Evolutionary conservation across 352 stramenopile genomes (phyloP).

Genomic region (Phytopythium delawarense): DNA sequence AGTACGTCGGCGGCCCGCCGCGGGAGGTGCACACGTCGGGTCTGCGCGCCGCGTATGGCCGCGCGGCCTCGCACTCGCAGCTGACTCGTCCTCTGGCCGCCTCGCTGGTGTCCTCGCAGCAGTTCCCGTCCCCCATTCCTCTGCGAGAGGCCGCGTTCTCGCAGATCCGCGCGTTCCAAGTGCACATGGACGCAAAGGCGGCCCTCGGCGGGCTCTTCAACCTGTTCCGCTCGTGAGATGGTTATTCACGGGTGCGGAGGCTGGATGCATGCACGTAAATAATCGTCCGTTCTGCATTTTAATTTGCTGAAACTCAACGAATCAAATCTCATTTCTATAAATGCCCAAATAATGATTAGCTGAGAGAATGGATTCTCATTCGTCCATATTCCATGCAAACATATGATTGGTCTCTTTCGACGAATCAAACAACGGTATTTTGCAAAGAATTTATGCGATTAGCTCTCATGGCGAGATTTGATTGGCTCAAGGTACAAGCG

Average conservation of each 20-base stretch:
- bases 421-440: too few relatives aligned
- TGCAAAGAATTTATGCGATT: too few relatives aligned
- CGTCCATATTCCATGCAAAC: too few relatives aligned
- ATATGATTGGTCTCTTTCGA: too few relatives aligned
- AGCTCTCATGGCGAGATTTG: too few relatives aligned
- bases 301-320: too few relatives aligned
- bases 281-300: background rate
- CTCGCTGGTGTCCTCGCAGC: background rate
- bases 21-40: background rate
- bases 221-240: background rate
- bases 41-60: background rate
- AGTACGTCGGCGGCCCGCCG: background rate
- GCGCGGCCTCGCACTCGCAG: background rate
- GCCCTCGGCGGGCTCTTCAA: background rate
- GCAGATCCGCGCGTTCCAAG: background rate
- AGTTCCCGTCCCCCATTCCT: background rate
- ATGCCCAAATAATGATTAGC: too few relatives aligned
- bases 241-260: background rate
- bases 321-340: too few relatives aligned
- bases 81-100: background rate
- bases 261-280: background rate
- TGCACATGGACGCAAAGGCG: background rate
- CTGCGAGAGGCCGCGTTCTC: conserved; percentile 1
- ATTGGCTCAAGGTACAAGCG: too few relatives aligned
- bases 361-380: too few relatives aligned